Percentiles rank a stretch among this genome's conserved stretches.
Evolutionary conservation across 2,329 filamentous ascomycete genomes (phyloP).

Genomic region (Clonostachys solani): DNA sequence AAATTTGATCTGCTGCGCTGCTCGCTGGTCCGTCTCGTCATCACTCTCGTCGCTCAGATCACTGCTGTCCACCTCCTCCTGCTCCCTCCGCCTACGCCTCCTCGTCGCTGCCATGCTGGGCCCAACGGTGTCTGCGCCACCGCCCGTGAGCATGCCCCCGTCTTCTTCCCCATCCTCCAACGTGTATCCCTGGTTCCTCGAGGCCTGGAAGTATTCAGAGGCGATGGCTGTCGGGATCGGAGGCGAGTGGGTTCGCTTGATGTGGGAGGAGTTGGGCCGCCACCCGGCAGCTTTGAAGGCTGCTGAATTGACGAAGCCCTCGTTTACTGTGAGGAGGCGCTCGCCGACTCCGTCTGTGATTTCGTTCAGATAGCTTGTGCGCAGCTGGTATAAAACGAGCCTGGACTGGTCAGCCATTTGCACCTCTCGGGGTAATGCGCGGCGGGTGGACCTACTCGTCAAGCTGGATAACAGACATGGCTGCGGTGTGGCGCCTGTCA

Average conservation of each 20-base stretch:
- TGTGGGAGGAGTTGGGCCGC: slow-evolving; percentile 68
- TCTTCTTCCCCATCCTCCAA: slow-evolving; percentile 71
- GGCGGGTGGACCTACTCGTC: slow-evolving; percentile 23
- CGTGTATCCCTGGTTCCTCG: slow-evolving; percentile 56
- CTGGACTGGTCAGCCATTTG: slow-evolving; percentile 33
- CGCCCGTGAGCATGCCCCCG: slow-evolving; percentile 68
- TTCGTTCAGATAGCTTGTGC: slow-evolving; percentile 73
- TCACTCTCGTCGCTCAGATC: slow-evolving; percentile 83
- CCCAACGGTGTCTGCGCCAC: slow-evolving; percentile 65
- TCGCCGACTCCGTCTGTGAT: slow-evolving; percentile 83
- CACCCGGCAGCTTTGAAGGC: slow-evolving; percentile 82
- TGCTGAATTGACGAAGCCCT: slow-evolving; percentile 72
- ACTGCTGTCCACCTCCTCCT: slow-evolving; percentile 83
- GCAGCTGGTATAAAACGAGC: slow-evolving; percentile 78
- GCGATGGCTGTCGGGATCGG: slow-evolving; percentile 80
- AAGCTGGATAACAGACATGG: slow-evolving; percentile 31
- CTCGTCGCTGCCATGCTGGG: slow-evolving; percentile 64
- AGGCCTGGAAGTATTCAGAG: slow-evolving; percentile 78
- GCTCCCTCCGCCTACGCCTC: slow-evolving; percentile 62
- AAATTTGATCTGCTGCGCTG: slow-evolving; percentile 90
- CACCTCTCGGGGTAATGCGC: neutral
- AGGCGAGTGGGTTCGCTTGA: slow-evolving; percentile 81
- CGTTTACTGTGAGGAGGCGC: slow-evolving; percentile 76
- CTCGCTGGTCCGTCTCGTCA: slow-evolving; percentile 69
- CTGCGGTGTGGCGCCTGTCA: neutral